Conservation (phyloP, 208 protist species). For the Trypanosoma melophagium region DNA sequence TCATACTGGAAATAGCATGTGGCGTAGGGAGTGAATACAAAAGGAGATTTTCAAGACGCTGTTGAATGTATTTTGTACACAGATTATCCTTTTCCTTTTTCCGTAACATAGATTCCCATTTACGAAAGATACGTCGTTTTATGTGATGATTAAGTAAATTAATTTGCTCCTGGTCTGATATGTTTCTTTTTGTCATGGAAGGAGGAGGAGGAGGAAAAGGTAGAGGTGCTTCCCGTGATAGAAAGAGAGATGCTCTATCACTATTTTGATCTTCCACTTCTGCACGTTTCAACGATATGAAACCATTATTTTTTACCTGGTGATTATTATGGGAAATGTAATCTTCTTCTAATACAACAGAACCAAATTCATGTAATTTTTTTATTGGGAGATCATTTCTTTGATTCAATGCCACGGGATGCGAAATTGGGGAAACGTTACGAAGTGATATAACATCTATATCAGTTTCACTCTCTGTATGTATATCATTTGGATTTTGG, state of each 20-base stretch:
- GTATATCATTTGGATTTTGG: background rate
- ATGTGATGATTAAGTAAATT: background rate
- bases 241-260: background rate
- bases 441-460: slow-evolving; percentile 1
- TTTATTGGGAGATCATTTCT: background rate
- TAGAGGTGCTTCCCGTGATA: background rate
- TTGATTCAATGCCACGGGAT: background rate
- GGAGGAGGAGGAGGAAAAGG: slow-evolving; percentile 4
- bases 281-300: background rate
- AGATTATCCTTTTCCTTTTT: slow-evolving; percentile 4
- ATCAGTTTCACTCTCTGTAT: background rate
- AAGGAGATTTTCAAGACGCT: slow-evolving; percentile 10
- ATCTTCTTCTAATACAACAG: background rate
- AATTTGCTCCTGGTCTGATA: background rate
- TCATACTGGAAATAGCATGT: slow-evolving; percentile 13
- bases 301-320: too few relatives aligned
- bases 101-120: slow-evolving; percentile 5
- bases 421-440: slow-evolving; percentile 19
- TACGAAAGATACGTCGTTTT: slow-evolving; percentile 4
- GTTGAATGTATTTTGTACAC: slow-evolving; percentile 18
- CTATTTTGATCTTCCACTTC: background rate
- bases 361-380: background rate
- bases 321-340: too few relatives aligned
- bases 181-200: background rate
- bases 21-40: background rate